Base-by-base conservation (phyloP, 78 protist species). In the Thecamonas trahens region DNA sequence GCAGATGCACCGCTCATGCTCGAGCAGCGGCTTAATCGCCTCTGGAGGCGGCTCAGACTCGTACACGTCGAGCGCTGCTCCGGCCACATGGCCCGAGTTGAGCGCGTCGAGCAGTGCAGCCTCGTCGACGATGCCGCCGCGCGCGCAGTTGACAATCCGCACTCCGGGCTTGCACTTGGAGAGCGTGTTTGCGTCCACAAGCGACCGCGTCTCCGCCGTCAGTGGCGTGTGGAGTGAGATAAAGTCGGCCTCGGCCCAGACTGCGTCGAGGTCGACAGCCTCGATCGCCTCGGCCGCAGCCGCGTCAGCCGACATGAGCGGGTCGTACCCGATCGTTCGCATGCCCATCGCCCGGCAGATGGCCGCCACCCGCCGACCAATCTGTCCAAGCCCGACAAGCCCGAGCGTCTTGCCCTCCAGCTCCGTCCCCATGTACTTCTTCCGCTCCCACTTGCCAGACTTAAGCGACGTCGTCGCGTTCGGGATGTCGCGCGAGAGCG, bases 21-120 rank as follows among this genome's bases (percentile, higher is more conserved):
- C 1, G 32, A 53, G n/a, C n/a, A 67, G 61, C 61, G 40, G 24
- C 65, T 50, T 26, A 64, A 63, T 31, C 50, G 49, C 28, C 37
- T 26, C 37, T n/a, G 59, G 60, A 24, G 73, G 73, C 34, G 82
- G 82, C 83, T 77, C 83, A 39, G 26, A 29, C 34, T 67, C 70
- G 70, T 64, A 77, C 31, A 77, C 83, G 47, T 77, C 83, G 28
- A 77, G 66, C 14, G 70, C 83, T 0, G 75, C 74, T 17, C 75
- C 69, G 28, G 65, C 75, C 26, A 38, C 35, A 31, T 53, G 59
- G 67, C 73, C 80, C 22, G 49, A 14, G 49, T 67, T 20, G n/a
- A 72, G 50, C 31, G 65, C 67, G n/a, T n/a, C 54, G 44, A 49
- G 52, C 45, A 67, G 47, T 1, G 44, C 80, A 2, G 22, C 61